Base-by-base conservation (phyloP, 2,329 filamentous ascomycete species). In the Claviceps sp. region DNA sequence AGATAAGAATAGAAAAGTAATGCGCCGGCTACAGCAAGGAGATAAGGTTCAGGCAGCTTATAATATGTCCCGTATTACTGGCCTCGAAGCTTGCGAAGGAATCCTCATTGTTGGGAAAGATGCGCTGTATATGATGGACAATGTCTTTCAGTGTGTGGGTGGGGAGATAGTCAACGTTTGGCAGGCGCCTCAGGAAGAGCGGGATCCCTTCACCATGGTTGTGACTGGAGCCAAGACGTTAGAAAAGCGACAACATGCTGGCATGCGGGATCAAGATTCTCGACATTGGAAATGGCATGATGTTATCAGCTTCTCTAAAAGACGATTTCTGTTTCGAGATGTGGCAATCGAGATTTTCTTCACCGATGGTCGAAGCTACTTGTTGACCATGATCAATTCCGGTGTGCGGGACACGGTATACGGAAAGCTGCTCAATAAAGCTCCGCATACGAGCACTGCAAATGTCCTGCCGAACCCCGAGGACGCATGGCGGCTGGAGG, bases 331-430 rank as follows among this genome's bases (percentile, higher is more conserved):
- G 4, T 95, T 97, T 67, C 84, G 93, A 26, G 91, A 98, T 62
- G 93, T 98, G 13, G 89, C 89, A 0, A 82, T 97, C n/a, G 93
- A 98, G 63, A 79, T 96, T 2, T 98, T 98, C 71, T 98, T 98
- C 64, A 90, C 89, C 0, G 94, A 98, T 63, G 93, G 93, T 1
- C 84, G 89, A 52, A 98, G 93, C 69, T 98, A 97, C 64, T 75
- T 98, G 16, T 69, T 98, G 53, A 97, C 91, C 0, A 83, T 89
- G 3, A 85, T 89, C 53, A 89, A 85, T 38, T 77, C 85, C 0
- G 70, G 72, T 36, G 73, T 82, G 40, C 80, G 93, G 55, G 89
- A 98, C 62, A 87, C 91, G 53, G 73, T 98, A 3, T 89, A 87
- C 58, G 74, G 76, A 16, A 87, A 85, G 57, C 80, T 98, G 49